Conservation (phyloP, 371 early-diverging fungal genomes). For the Mortierella sp. region DNA sequence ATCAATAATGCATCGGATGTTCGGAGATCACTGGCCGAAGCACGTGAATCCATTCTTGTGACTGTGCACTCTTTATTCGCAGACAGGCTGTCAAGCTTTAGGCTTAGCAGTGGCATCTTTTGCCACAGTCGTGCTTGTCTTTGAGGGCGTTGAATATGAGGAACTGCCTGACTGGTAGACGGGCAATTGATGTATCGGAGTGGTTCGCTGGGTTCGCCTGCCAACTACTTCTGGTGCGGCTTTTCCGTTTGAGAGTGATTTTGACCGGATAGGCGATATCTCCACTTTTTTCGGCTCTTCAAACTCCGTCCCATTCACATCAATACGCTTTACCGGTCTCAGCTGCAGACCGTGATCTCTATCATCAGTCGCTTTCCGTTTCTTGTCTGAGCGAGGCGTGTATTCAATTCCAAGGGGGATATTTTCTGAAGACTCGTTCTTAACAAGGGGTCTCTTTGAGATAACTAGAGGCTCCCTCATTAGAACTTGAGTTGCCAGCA, state of each 20-base stretch:
- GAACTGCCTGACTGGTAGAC: neutral
- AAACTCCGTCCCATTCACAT: constrained; percentile 2
- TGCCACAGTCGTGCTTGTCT: neutral
- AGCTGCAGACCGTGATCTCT: constrained; percentile 33
- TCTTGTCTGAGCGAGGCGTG: constrained; percentile 11
- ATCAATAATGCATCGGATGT: constrained; percentile 6
- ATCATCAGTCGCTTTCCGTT: constrained; percentile 21
- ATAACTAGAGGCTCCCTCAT: constrained; percentile 36
- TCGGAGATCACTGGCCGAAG: neutral
- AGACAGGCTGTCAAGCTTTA: neutral
- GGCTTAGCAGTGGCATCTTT: neutral
- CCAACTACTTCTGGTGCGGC: neutral
- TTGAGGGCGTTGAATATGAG: neutral
- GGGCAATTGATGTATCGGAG: neutral
- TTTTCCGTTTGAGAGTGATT: neutral
- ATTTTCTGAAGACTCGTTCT: neutral
- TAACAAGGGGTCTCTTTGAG: constrained; percentile 11
- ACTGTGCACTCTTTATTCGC: neutral
- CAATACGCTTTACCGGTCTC: constrained; percentile 31
- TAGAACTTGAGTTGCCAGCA: constrained; percentile 36
- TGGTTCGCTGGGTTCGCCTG: neutral
- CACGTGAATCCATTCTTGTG: neutral
- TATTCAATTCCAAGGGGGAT: neutral
- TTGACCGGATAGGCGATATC: neutral
- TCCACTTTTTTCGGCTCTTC: neutral